phyloP scores from a whole-genome alignment of 768 basidiomycete species.

The Russula compacta region DNA sequence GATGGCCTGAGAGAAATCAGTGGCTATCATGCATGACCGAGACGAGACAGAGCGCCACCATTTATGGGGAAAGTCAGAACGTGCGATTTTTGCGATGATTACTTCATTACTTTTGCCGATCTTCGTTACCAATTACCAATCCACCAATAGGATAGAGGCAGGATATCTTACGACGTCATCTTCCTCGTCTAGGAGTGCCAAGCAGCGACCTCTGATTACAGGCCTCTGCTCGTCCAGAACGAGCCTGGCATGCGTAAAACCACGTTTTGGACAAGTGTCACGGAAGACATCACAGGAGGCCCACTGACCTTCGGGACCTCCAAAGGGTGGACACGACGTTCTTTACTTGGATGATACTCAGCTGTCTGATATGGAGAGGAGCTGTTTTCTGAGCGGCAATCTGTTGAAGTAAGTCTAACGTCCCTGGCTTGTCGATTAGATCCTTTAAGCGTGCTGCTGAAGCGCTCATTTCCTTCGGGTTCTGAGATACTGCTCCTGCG shows the following conservation, averaged over 20 bases:
- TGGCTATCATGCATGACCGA: background rate
- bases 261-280: background rate
- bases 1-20: slow-evolving; percentile 40
- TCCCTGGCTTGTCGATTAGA: slow-evolving; percentile 59
- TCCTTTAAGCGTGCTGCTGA: slow-evolving; percentile 56
- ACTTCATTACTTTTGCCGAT: slow-evolving; percentile 72
- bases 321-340: slow-evolving; percentile 68
- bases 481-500: slow-evolving; percentile 62
- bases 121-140: slow-evolving; percentile 31
- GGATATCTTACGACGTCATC: slow-evolving; percentile 57
- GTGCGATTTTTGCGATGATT: slow-evolving; percentile 67
- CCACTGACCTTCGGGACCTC: slow-evolving; percentile 64
- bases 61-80: slow-evolving; percentile 61
- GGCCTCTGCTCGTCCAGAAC: slow-evolving; percentile 58
- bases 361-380: slow-evolving; percentile 62
- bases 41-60: slow-evolving; percentile 41
- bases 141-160: slow-evolving; percentile 3
- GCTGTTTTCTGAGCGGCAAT: slow-evolving; percentile 55
- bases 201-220: slow-evolving; percentile 54
- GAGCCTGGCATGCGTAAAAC: slow-evolving; percentile 36
- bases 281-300: background rate
- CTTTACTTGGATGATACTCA: slow-evolving; percentile 86
- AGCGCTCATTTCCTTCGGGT: slow-evolving; percentile 39
- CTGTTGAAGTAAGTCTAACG: slow-evolving; percentile 61
- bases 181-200: slow-evolving; percentile 63